phyloP scores from a whole-genome alignment of 2,329 filamentous ascomycete genomes.

The Colletotrichum euphorbiae region DNA sequence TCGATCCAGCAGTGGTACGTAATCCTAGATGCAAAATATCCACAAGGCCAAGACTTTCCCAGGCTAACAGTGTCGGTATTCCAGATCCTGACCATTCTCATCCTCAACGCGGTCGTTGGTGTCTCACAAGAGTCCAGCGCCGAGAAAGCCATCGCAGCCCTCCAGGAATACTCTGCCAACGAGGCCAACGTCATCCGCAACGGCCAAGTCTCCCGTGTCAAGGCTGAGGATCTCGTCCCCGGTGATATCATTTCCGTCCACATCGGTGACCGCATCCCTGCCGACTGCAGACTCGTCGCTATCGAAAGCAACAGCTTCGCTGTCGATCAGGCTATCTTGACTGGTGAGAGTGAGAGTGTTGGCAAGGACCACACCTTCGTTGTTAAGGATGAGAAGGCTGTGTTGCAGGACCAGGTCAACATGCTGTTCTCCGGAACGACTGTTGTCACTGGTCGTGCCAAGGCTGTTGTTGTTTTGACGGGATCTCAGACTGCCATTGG shows the following conservation, averaged over 20 bases:
- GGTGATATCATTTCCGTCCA: constrained; percentile 90
- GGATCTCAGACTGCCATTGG: constrained; percentile 94
- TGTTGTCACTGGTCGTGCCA: constrained; percentile 93
- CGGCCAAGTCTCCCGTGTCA: constrained; percentile 83
- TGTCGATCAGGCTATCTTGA: constrained; percentile 96
- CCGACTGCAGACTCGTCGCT: constrained; percentile 89
- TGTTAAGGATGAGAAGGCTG: constrained; percentile 83
- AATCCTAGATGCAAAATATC: constrained; percentile 31
- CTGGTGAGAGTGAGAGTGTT: constrained; percentile 97
- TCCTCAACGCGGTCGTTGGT: constrained; percentile 96
- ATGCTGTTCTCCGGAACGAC: constrained; percentile 99
- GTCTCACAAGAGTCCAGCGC: constrained; percentile 99
- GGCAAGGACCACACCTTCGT: constrained; percentile 78
- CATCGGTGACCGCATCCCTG: constrained; percentile 92
- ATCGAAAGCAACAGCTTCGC: constrained; percentile 98
- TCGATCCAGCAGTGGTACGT: constrained; percentile 93
- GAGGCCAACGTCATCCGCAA: constrained; percentile 93
- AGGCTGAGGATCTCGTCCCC: constrained; percentile 96
- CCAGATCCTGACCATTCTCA: constrained; percentile 94
- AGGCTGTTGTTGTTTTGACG: constrained; percentile 89
- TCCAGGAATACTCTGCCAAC: constrained; percentile 99
- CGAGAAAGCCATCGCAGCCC: constrained; percentile 96
- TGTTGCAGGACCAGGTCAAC: constrained; percentile 97
- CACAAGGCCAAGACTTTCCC: constrained; percentile 30
- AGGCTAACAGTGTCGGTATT: constrained; percentile 41